phyloP scores from a whole-genome alignment of 495 filamentous ascomycete genomes.

The Lasiosphaeria ovina region DNA sequence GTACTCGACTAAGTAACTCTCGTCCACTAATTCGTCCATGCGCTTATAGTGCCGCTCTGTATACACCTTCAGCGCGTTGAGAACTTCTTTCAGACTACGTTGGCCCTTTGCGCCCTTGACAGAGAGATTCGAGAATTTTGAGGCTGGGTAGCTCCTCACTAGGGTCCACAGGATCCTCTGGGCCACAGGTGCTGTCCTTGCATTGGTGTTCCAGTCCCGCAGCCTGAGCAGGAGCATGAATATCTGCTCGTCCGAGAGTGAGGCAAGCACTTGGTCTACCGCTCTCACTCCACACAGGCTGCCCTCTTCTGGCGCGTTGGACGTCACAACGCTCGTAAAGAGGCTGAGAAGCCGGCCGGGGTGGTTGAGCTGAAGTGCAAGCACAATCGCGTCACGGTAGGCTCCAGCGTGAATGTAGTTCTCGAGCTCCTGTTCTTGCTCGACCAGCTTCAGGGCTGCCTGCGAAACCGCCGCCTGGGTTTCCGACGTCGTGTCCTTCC shows the following conservation, averaged over 20 bases:
- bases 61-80: constrained; percentile 79
- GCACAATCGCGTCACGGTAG: constrained; percentile 87
- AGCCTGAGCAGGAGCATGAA: constrained; percentile 73
- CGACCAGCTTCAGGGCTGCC: constrained; percentile 73
- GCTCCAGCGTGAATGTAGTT: constrained; percentile 84
- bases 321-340: constrained; percentile 75
- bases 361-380: constrained; percentile 91
- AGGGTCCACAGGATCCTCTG: constrained; percentile 82
- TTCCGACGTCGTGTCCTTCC: constrained; percentile 84
- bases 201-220: constrained; percentile 96
- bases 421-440: constrained; percentile 87
- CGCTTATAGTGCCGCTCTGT: constrained; percentile 88
- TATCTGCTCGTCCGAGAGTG: constrained; percentile 79
- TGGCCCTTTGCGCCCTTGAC: constrained; percentile 63
- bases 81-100: constrained; percentile 73
- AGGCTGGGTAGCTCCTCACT: constrained; percentile 72
- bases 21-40: constrained; percentile 85
- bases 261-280: constrained; percentile 80
- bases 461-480: constrained; percentile 67
- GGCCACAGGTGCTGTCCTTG: constrained; percentile 76
- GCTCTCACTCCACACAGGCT: constrained; percentile 69
- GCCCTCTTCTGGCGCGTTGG: constrained; percentile 55
- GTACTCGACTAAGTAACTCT: constrained; percentile 92
- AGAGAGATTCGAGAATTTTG: constrained; percentile 56
- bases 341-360: constrained; percentile 79